Percentiles rank a stretch among this genome's conserved stretches.
Conservation (phyloP, 169 alveolate species). For the Cryptosporidium andersoni region DNA sequence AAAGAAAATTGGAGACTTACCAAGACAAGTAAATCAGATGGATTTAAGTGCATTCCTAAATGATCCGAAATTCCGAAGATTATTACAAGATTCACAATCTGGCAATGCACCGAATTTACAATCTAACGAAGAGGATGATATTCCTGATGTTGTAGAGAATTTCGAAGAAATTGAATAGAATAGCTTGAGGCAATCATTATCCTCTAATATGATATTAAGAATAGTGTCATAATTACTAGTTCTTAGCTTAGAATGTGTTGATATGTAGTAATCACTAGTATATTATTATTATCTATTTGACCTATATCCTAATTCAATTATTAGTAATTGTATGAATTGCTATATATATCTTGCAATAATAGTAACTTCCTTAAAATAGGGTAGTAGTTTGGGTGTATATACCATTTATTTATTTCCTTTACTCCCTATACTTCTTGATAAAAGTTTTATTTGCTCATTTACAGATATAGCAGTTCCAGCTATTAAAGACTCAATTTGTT, state of each 20-base stretch:
- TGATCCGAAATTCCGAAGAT: slow-evolving; percentile 73
- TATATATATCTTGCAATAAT: no score
- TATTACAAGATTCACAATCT: slow-evolving; percentile 69
- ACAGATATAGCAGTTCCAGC: slow-evolving; percentile 62
- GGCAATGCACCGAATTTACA: background rate
- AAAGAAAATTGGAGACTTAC: slow-evolving; percentile 82
- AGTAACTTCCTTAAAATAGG: no score
- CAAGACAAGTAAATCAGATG: slow-evolving; percentile 80
- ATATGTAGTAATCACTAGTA: no score
- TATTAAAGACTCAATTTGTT: slow-evolving; percentile 46
- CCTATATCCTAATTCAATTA: no score
- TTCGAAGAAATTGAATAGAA: slow-evolving; percentile 77
- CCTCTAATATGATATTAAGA: no score
- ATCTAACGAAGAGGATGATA: slow-evolving; percentile 70
- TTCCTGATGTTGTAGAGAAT: slow-evolving; percentile 83
- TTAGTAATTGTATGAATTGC: no score
- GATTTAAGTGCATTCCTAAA: slow-evolving; percentile 76
- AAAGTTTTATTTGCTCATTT: slow-evolving; percentile 39
- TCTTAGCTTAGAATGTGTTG: no score
- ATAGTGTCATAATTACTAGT: no score
- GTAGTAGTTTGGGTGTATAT: no score
- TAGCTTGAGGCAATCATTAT: no score
- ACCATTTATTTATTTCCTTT: no score
- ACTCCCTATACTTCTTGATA: background rate
- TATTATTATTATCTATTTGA: no score